Base-by-base conservation (phyloP, 805 yeast species). In the Torulaspora franciscae region DNA sequence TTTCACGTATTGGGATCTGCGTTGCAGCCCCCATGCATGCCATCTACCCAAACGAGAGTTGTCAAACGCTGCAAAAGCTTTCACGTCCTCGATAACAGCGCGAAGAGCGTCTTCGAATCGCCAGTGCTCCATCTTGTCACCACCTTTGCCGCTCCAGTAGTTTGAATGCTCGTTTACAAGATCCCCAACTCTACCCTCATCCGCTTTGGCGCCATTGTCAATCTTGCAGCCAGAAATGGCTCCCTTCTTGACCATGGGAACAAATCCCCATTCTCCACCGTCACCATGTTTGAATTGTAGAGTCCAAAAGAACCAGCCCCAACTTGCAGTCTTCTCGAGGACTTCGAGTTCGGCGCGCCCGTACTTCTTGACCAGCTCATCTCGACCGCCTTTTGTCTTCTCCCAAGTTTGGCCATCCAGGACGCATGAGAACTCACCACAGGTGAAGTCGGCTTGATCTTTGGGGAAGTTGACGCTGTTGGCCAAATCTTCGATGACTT, bases 251-350 rank as follows among this genome's bases (percentile, higher is more conserved):
- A 74, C 69, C 89, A 85, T 86, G 29, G 88, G 85, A 19, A 75
- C 73, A 66, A 87, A 83, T 40, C 93, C 97, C 98, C 98, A 91
- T 67, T 88, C 97, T 11, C 98, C 98, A 34, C 97, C 97, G 58
- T 82, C 83, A 2, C 97, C 97, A 46, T 80, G 73, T 60, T 83
- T 78, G 59, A 90, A 90, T 66, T 88, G 87, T 63, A 69, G 85
- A 1, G 96, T 85, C 98, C 98, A 91, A 66, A 93, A 91, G 64
- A 75, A 90, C 47, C 77, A 73, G 0, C 98, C 98, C 45, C 79
- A 75, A 7, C 72, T 63, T 1, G 91, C 82, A 28, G 83, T 66
- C 30, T 74, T 55, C 4, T 62, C 58, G 57, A 85, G 77, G 5
- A 76, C 50, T 2, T 65, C 57, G 4, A 65, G 51, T 61, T 87